Conservation (phyloP, 768 basidiomycete species). For the Dioszegia aurantiaca region DNA sequence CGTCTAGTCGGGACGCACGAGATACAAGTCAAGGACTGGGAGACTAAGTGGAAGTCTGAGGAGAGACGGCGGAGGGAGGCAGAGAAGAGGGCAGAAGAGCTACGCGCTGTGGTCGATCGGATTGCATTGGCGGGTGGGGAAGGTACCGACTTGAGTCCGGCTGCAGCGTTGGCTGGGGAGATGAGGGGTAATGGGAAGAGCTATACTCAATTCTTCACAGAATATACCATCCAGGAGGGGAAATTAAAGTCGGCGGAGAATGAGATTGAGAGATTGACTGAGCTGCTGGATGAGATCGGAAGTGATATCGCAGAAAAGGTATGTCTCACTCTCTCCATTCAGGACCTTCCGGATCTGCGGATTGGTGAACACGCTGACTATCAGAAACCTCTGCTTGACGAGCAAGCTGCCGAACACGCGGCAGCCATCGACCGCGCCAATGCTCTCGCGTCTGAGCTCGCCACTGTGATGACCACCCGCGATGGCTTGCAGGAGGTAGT, state of each 20-base stretch:
- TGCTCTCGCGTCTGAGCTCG: conserved; percentile 75
- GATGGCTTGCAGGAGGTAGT: conserved; percentile 59
- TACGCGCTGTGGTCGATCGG: conserved; percentile 58
- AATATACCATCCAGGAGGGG: conserved; percentile 81
- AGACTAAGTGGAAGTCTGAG: conserved; percentile 72
- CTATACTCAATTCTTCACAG: conserved; percentile 90
- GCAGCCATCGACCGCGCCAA: conserved; percentile 74
- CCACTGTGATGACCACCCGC: conserved; percentile 70
- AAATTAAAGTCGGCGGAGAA: conserved; percentile 71
- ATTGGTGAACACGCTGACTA: too few species aligned
- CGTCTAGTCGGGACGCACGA: conserved; percentile 68
- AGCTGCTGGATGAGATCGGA: conserved; percentile 72
- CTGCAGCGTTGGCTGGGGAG: conserved; percentile 77
- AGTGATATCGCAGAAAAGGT: conserved; percentile 89
- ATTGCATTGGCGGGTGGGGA: conserved; percentile 53
- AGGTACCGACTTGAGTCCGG: conserved; percentile 72
- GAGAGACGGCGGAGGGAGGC: conserved; percentile 63
- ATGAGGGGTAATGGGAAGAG: conserved; percentile 74
- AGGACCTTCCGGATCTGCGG: too few species aligned
- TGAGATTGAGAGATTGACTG: conserved; percentile 81
- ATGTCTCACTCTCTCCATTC: too few species aligned
- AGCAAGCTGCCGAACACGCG: conserved; percentile 86
- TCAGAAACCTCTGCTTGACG: conserved; percentile 83
- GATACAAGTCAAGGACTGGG: conserved; percentile 64
- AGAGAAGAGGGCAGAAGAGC: conserved; percentile 69